phyloP scores from a whole-genome alignment of 352 stramenopile species.

The Globisporangium perplexum region DNA sequence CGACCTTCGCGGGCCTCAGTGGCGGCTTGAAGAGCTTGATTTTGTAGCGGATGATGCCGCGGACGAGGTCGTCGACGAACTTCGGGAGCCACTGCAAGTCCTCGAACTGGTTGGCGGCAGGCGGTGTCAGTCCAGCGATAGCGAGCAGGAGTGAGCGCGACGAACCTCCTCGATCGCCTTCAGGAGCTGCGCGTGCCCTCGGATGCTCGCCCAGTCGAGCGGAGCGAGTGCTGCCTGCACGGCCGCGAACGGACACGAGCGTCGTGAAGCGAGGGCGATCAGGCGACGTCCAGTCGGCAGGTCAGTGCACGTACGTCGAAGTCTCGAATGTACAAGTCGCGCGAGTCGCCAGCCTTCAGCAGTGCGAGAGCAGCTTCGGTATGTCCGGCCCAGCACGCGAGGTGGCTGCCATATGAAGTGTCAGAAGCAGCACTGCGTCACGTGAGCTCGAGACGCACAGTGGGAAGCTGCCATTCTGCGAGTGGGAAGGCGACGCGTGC shows the following conservation, averaged over 20 bases:
- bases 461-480: constrained; percentile 58
- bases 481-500: neutral
- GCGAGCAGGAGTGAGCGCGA: neutral
- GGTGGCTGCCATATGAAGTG: constrained; percentile 26
- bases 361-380: constrained; percentile 43
- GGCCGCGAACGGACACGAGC: neutral
- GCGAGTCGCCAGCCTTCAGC: constrained; percentile 37
- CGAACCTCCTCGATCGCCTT: constrained; percentile 49
- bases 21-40: constrained; percentile 63
- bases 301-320: constrained; percentile 57
- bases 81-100: constrained; percentile 62
- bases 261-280: neutral
- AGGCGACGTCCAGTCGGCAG: no score
- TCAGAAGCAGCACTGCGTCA: no score
- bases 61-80: constrained; percentile 65
- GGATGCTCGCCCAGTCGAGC: constrained; percentile 54
- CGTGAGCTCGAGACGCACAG: constrained; percentile 32
- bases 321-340: constrained; percentile 62
- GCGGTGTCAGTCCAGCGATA: neutral
- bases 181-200: constrained; percentile 36
- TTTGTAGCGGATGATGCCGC: constrained; percentile 66
- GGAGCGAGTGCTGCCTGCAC: constrained; percentile 27
- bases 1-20: constrained; percentile 18
- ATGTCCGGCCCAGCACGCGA: constrained; percentile 65
- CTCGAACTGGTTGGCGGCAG: constrained; percentile 28